Evolutionary conservation across 768 basidiomycete species (phyloP).

Genomic region (Gautieria morchelliformis): DNA sequence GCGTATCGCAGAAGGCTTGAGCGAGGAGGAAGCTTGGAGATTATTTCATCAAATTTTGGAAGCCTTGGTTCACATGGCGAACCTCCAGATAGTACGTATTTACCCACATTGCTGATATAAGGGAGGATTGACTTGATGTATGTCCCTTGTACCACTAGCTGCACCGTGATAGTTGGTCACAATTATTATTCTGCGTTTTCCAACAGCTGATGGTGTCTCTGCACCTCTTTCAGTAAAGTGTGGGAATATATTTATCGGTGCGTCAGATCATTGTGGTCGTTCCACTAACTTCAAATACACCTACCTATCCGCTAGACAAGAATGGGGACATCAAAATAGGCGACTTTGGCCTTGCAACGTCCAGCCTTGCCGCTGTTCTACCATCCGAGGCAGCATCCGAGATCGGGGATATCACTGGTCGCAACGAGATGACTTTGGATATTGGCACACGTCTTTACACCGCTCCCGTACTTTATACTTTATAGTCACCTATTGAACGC

Average conservation of each 20-base stretch:
- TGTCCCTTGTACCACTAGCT: constrained; percentile 24
- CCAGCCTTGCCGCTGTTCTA: constrained; percentile 69
- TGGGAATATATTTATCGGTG: constrained; percentile 90
- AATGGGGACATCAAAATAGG: constrained; percentile 88
- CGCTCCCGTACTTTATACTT: constrained; percentile 64
- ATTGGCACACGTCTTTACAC: constrained; percentile 90
- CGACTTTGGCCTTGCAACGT: constrained; percentile 88
- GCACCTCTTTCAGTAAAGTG: constrained; percentile 51
- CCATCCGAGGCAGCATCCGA: constrained; percentile 50
- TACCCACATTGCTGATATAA: background rate
- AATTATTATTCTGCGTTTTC: background rate
- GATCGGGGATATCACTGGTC: constrained; percentile 21
- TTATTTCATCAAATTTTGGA: constrained; percentile 86
- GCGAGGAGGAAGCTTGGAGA: constrained; percentile 82
- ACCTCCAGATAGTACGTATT: constrained; percentile 65
- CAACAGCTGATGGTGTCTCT: background rate
- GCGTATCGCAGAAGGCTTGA: constrained; percentile 72
- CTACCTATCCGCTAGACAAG: constrained; percentile 39
- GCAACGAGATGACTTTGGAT: constrained; percentile 73
- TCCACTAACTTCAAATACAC: background rate
- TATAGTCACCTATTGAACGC: too few species aligned
- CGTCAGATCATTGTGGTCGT: constrained; percentile 13
- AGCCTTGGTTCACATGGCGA: constrained; percentile 83
- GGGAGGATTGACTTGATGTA: too few species aligned
- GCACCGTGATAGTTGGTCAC: constrained; percentile 30